Conservation (phyloP, 768 basidiomycete species). For the Dacryopinax spathularia region DNA sequence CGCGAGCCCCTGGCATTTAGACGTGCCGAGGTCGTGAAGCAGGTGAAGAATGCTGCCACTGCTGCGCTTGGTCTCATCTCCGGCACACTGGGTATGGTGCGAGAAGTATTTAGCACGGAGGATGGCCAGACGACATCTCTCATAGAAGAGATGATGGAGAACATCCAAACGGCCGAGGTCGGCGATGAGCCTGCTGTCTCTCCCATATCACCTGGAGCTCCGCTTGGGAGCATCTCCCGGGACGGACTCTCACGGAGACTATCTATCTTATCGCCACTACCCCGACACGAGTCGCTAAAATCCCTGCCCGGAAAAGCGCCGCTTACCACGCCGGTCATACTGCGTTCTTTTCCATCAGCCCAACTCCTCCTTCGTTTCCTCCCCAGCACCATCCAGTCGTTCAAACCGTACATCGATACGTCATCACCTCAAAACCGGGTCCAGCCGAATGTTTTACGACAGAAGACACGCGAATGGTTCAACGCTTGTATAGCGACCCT, state of each 20-base stretch:
- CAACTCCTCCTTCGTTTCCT: conserved; percentile 61
- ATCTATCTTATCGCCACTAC: conserved; percentile 19
- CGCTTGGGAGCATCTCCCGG: neutral
- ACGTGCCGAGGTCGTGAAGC: neutral
- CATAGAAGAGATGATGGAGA: conserved; percentile 41
- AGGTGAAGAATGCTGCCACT: conserved; percentile 22
- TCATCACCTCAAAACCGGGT: conserved; percentile 43
- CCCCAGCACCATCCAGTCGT: conserved; percentile 52
- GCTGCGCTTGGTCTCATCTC: conserved; percentile 41
- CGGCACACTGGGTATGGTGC: conserved; percentile 42
- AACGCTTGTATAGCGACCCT: conserved; percentile 35
- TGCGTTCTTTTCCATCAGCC: conserved; percentile 65
- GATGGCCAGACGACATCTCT: conserved; percentile 29
- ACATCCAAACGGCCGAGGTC: conserved; percentile 35
- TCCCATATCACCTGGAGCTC: neutral
- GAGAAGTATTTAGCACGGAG: conserved; percentile 38
- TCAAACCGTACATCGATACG: conserved; percentile 75
- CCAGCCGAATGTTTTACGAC: conserved; percentile 29
- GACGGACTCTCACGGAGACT: conserved; percentile 24
- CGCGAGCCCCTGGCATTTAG: neutral
- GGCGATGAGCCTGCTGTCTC: neutral
- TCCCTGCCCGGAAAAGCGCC: conserved; percentile 38
- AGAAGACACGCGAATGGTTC: conserved; percentile 53
- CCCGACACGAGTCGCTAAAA: conserved; percentile 14
- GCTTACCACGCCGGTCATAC: conserved; percentile 51